Base-by-base conservation (phyloP, 306 rosid species). In the Lathyrus oleraceus region DNA sequence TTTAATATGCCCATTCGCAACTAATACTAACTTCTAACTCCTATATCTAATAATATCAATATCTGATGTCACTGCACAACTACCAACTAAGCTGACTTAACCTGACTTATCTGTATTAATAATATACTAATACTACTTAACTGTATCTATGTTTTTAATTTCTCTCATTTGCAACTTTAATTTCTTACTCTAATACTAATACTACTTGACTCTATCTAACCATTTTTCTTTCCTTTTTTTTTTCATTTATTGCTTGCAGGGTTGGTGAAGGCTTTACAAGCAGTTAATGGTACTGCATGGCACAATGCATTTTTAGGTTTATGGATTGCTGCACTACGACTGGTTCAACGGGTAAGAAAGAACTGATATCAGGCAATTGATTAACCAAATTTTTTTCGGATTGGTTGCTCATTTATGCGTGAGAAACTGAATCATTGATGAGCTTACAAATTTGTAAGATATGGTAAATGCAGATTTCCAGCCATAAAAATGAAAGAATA, bases 281-380 rank as follows among this genome's bases (percentile, higher is more conserved):
- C 96, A 64, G 78, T 91, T 79, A 84, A 94, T 77, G 89, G 84
- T 56, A 84, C 97, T 47, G 75, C 89, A 19, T 94, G 99, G 99
- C 96, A 88, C 81, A 87, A 87, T 76, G 85, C 97, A 4, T 88
- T 94, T 81, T 82, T 89, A 73, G 95, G 92, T 61, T 91, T 94
- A 74, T 94, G 99, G 99, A 78, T 94, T 75, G 91, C 96, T 49
- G 91, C 96, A 69, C 91, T 94, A 63, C 91, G 97, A 44, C 87
- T 91, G 30, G 93, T 89, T 83, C 99, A 91, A 72, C 82, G 97
- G 92, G 99, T 94, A 67, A 76, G 91, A 78, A 61, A 78, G 86
- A 76, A 51, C 49, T 40, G 25, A 53, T 62, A 32, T 69, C 23
- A 53, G 42, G 58, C 25, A 60, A 13, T 44, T 73, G 61, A 38